These are phyloP conservation scores for Buxus sempervirens DNA, from an alignment of 164 flowering plant species.

Conservation along the genomic window DNA sequence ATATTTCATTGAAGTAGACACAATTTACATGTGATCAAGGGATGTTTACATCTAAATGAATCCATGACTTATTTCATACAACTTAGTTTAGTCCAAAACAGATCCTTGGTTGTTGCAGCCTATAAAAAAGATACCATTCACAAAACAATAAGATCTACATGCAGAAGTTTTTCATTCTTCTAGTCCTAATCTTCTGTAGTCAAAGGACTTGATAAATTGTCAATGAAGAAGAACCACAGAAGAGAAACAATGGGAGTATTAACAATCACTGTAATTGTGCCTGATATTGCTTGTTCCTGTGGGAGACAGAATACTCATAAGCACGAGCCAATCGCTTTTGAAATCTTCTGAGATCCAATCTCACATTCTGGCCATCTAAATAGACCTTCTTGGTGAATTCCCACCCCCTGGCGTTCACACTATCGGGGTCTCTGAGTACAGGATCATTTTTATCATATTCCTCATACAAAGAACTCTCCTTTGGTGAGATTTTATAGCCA, in stretches of 20 bases:
- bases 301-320: slow-evolving; percentile 28
- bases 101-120: too few relatives aligned
- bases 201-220: neutral
- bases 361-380: slow-evolving; percentile 79
- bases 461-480: slow-evolving; percentile 75
- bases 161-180: neutral
- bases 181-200: neutral
- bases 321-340: slow-evolving; percentile 49
- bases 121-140: neutral
- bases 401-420: slow-evolving; percentile 73
- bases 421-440: slow-evolving; percentile 57
- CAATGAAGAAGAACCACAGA: neutral
- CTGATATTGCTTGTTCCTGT: slow-evolving; percentile 10
- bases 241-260: neutral
- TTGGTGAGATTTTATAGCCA: slow-evolving; percentile 59
- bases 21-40: too few relatives aligned
- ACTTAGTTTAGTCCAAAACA: too few relatives aligned
- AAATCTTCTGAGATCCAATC: slow-evolving; percentile 56
- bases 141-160: too few relatives aligned
- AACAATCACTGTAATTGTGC: neutral
- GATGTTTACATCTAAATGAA: too few relatives aligned
- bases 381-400: slow-evolving; percentile 77
- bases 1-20: too few relatives aligned
- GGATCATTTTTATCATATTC: slow-evolving; percentile 58
- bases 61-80: too few relatives aligned